Evolutionary conservation across 192 early-diverging fungal genomes (phyloP), one percentile per base, ranked within the genome.

Genomic region (Podila verticillata): DNA sequence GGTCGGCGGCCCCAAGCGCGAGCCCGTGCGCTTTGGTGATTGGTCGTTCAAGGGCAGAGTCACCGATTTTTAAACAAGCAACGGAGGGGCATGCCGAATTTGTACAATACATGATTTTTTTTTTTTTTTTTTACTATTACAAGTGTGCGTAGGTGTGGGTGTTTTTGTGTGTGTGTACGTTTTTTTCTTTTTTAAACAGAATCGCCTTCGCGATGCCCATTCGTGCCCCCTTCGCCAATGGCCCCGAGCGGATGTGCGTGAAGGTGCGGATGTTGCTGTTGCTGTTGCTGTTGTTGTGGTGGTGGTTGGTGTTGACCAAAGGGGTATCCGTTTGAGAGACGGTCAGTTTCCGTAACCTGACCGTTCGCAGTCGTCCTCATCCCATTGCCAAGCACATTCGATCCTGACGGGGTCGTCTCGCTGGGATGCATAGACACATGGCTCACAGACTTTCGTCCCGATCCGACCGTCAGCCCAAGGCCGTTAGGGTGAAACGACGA

Each of bases 21-120:
- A 96, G 59, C 95, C 95, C 12, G 89, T 94, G 19, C 89, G 89
- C 28, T 94, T 93, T 75, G 92, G 92, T 17, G 95, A 96, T 73
- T 96, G 95, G 95, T 88, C 87, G 44, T 90, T 86, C 82, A 86
- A 87, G n/a, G 84, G 87, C 28, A 68, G 85, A 66, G 88, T 90
- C 10, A 90, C 88, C n/a, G 88, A 90, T 47, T 90, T 90, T 84
- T 90, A 77, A 62, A 22, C 39, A 44, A 44, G 39, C 10, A 44
- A 15, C 12, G 13, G 17, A 44, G 13, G 39, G n/a, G n/a, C n/a
- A n/a, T n/a, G n/a, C 12, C 12, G 17, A 10, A 44, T 15, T 44
- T 44, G 39, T 44, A 44, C 39, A 44, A 44, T 44, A 44, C 39
- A 44, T 44, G 35, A 36, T n/a, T n/a, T n/a, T n/a, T n/a, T n/a